A percentile compares a stretch with the other conserved stretches of the same genome.
Conservation (phyloP, 1,284 basidiomycete species). For the Papiliotrema fonsecae region DNA sequence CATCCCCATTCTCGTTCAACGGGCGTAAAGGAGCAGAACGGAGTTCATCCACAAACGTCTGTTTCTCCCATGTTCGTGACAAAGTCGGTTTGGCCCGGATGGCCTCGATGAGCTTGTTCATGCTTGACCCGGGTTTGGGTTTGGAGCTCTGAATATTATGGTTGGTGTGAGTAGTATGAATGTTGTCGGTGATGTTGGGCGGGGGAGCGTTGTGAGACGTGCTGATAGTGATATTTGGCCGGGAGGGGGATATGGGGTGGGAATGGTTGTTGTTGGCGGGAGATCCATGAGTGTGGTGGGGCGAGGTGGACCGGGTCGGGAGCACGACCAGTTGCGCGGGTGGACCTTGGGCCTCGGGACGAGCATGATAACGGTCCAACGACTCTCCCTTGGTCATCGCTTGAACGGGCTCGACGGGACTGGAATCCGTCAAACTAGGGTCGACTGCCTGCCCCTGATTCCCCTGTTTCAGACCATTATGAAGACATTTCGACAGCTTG, state of each 20-base stretch:
- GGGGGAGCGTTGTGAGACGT: neutral
- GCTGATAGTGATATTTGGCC: neutral
- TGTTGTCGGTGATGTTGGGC: neutral
- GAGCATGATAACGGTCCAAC: no score
- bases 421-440: no score
- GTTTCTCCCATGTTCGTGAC: slow-evolving; percentile 21
- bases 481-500: no score
- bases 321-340: no score
- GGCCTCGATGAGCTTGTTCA: slow-evolving; percentile 7
- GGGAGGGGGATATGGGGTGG: neutral
- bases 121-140: neutral
- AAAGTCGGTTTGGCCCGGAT: slow-evolving; percentile 13
- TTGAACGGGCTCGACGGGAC: no score
- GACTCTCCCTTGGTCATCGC: no score
- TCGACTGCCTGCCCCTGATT: no score
- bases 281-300: no score
- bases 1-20: neutral
- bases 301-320: no score
- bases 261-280: no score
- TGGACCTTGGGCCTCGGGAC: no score
- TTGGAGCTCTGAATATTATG: neutral
- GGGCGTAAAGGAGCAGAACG: neutral
- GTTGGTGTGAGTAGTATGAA: neutral
- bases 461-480: no score
- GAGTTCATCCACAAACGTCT: slow-evolving; percentile 12